Evolutionary conservation across 1,284 basidiomycete genomes (phyloP), one percentile per base, ranked within the genome.

Genomic region (Flammula alnicola): DNA sequence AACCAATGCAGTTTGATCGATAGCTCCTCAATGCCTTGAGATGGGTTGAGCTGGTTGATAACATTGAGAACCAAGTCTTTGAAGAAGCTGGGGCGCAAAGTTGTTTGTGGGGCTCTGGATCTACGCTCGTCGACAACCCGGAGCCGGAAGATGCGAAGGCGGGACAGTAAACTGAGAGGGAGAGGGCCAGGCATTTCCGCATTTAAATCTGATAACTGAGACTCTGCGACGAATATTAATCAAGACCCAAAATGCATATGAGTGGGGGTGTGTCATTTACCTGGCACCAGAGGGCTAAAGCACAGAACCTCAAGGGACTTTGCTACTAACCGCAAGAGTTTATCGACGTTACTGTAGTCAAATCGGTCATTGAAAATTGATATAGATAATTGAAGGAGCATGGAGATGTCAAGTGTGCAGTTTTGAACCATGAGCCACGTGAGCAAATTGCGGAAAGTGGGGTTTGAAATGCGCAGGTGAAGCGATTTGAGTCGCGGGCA

Each of bases 61-160:
- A 39, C 17, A 6, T 16, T 39, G 5, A 1, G 19, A 5, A 25
- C 37, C 7, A n/a, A 23, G 1, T 39, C 23, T 26, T 6, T 27
- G n/a, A 39, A 23, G n/a, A 5, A 16, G n/a, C 12, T n/a, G 4
- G 4, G 2, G 11, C 10, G 19, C 12, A 7, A 20, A 12, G 11
- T 31, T 47, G 3, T 10, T 16, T 2, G 22, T 26, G 14, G 14
- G n/a, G n/a, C n/a, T n/a, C n/a, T 29, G n/a, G 14, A n/a, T n/a
- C n/a, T n/a, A n/a, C n/a, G n/a, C n/a, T n/a, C 76, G 73, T 6
- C 63, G 59, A 49, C 76, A 79, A 36, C 10, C 8, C 36, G 35
- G 10, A 47, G 37, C 2, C 44, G 44, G 8, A 47, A 36, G 14
- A 31, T 23, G 11, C 17, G 35, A 12, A 47, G 36, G 27, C 36